Evolutionary conservation across 176 grass and related monocot species (phyloP), one percentile per base, ranked within the genome.

Genomic region (Cocos nucifera): DNA sequence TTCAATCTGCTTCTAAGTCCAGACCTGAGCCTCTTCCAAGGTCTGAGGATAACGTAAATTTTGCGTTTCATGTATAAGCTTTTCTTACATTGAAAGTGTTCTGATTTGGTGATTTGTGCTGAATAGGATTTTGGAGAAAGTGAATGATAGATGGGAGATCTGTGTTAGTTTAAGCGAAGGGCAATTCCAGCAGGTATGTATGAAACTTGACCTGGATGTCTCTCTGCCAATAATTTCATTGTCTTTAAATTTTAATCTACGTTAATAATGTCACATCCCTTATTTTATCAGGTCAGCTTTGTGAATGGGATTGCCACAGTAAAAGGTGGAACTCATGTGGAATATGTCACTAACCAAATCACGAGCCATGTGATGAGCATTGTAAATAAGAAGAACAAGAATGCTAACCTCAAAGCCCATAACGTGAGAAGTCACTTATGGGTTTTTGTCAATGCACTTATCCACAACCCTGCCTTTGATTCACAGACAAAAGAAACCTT

Each of bases 401-500:
- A 88, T 59, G 92, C 92, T 35, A 82, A 97, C 71, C 69, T 97
- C 73, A 97, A 91, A 51, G 17, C 44, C 20, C 87, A 97, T 24
- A 80, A 78, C 4, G 87, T 80, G 57, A 97, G 83, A 75, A 77
- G 50, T 71, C 78, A 97, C 65, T 48, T 97, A 12, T 97, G 92
- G 92, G 81, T 97, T 16, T 97, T 97, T 73, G 92, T 97, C 72
- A 97, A 91, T 65, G 78, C 78, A 0, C 86, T 97, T 9, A 85
- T 97, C 67, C 76, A 97, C 66, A 97, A 97, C 56, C 92, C 92
- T 0, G 92, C 92, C 7, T 97, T 97, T 16, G 92, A 97, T 70
- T 97, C 92, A 59, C 92, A 97, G 39, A 97, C 92, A 27, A 97
- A 97, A 25, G 92, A 97, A 54, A 97, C 92, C 39, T 69, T 96